Evolutionary conservation across 2,329 filamentous ascomycete genomes (phyloP), one percentile per base, ranked within the genome.

Genomic region (Ophiostoma australiae): DNA sequence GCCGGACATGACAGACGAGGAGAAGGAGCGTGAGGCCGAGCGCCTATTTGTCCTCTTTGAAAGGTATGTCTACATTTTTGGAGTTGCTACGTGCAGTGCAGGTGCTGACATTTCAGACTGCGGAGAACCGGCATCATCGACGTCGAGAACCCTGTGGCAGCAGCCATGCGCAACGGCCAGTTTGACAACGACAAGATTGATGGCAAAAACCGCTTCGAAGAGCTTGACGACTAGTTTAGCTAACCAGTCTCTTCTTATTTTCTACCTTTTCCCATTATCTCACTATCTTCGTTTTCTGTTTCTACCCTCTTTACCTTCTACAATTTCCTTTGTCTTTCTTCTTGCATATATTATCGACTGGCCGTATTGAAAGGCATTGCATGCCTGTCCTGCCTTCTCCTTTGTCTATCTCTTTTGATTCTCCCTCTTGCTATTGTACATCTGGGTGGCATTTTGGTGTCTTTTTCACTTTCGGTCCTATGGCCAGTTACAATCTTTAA

Each of bases 11-110:
- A 95, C 91, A 0, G 84, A 91, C 67, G 93, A 94, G 74, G 94
- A 98, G 81, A 97, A 94, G 79, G 92, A 97, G 79, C 85, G 91
- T 72, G 95, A 99, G 78, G 94, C 94, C 0, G 94, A 97, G 80
- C 87, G 89, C 71, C 80, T 97, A 0, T 97, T 96, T 81, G 93
- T 97, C 15, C 82, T 97, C 3, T 97, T 97, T 80, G 93, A 97
- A 80, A 86, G 91, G 90, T 91, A 81, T 73, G 81, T 44, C 44
- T n/a, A 7, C 7, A 4, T 23, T 4, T 1, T 2, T 17, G 37
- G 4, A 17, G 41, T n/a, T 20, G 20, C 20, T n/a, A 48, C 2
- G 13, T 58, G 37, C 44, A 20, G 39, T 63, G 27, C 58, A 33
- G 27, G 15, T 66, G 13, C 55, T 68, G 27, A 70, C 67, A 73